Evolutionary conservation across 805 yeast genomes (phyloP).

Genomic region (Kockiozyma suomiensis): DNA sequence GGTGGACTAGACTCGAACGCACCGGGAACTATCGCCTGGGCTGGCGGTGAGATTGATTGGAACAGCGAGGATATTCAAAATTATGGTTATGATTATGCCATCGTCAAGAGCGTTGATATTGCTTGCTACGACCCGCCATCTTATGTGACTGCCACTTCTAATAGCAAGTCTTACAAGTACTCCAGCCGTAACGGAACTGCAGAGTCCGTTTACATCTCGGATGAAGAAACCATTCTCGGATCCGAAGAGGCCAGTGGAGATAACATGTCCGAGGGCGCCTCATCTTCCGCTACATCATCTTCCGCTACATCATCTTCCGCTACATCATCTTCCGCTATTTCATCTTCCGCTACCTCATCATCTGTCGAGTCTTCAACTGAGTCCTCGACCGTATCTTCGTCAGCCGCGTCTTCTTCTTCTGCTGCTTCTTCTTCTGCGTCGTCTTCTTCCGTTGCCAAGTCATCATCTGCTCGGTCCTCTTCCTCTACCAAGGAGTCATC

Average conservation of each 20-base stretch:
- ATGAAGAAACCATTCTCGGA: conserved; percentile 62
- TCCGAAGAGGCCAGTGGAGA: conserved; percentile 67
- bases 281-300: conserved; percentile 25
- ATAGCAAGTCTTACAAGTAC: conserved; percentile 57
- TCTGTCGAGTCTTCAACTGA: conserved; percentile 14
- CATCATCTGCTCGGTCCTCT: background rate
- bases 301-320: conserved; percentile 22
- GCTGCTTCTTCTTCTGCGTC: conserved; percentile 10
- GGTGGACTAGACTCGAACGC: conserved; percentile 55
- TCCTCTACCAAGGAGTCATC: conserved; percentile 1
- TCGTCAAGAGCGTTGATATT: conserved; percentile 60
- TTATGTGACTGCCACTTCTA: conserved; percentile 48
- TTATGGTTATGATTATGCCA: conserved; percentile 80
- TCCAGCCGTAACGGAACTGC: conserved; percentile 53
- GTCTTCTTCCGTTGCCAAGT: conserved; percentile 15
- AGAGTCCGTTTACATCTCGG: conserved; percentile 61
- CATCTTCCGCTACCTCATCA: conserved; percentile 18
- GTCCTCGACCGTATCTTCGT: conserved; percentile 17
- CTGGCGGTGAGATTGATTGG: conserved; percentile 86
- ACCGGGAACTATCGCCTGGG: conserved; percentile 71
- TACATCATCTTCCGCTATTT: conserved; percentile 6
- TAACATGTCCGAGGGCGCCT: conserved; percentile 51
- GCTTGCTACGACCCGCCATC: conserved; percentile 75
- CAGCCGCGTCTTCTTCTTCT: conserved; percentile 13
- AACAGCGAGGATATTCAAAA: conserved; percentile 67